Percentiles rank a stretch among this genome's conserved stretches.
These are phyloP conservation scores for Triticum turgidum DNA, from an alignment of 176 grass and related monocot genomes.

Conservation along the genomic window DNA sequence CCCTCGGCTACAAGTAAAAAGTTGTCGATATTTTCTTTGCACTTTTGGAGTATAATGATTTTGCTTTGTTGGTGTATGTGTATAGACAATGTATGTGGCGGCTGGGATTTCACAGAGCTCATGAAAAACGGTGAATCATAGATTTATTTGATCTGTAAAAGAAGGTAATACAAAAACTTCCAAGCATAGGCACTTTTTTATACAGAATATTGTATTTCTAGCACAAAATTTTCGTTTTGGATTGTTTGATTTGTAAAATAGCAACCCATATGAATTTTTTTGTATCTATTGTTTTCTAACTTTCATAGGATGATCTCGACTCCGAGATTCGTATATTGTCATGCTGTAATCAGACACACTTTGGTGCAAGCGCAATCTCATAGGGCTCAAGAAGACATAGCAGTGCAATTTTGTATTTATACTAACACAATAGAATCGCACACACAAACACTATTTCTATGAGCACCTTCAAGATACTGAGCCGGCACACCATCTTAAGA, in stretches of 20 bases:
- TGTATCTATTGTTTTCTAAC: neutral
- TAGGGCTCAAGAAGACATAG: neutral
- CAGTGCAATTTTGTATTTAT: neutral
- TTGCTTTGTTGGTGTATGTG: conserved; percentile 21
- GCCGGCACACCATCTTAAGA: too few species aligned
- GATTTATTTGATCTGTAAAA: neutral
- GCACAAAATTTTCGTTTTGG: neutral
- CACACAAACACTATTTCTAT: too few species aligned
- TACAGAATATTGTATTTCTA: too few species aligned
- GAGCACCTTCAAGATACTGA: too few species aligned
- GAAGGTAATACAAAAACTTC: neutral
- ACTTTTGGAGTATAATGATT: conserved; percentile 22
- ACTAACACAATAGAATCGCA: too few species aligned
- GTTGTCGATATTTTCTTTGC: neutral
- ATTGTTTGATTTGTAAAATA: neutral
- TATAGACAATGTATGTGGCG: conserved; percentile 24
- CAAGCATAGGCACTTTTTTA: neutral
- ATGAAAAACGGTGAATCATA: conserved; percentile 10
- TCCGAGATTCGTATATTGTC: neutral
- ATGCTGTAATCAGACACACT: neutral
- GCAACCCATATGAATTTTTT: neutral
- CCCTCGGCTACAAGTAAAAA: conserved; percentile 6
- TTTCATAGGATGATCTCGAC: neutral
- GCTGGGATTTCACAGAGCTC: conserved; percentile 3
- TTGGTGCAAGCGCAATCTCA: neutral